Base-by-base conservation (phyloP, 2,329 filamentous ascomycete genomes). In the Magnaporthiopsis poae region DNA sequence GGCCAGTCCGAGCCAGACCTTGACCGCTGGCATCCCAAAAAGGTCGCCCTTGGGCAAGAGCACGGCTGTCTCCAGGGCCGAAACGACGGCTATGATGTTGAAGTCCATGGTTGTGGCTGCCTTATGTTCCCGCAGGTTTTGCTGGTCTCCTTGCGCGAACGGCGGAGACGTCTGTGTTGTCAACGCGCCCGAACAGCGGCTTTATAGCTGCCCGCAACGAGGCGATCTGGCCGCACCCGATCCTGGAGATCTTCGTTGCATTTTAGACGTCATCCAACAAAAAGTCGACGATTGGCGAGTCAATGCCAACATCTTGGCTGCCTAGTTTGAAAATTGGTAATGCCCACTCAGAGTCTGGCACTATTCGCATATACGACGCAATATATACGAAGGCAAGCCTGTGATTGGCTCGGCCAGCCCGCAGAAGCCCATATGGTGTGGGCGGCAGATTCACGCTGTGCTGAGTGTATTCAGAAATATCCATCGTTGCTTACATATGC, bases 1-100 rank as follows among this genome's bases (percentile, higher is more conserved):
- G 15, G 69, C 65, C 25, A 66, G 62, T 25, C 56, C 59, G 27
- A 67, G 33, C 63, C 52, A 65, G 5, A 31, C 33, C 56, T 31
- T 59, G 31, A 39, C 13, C 3, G 63, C 52, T 52, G 56, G 8
- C 15, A 60, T 0, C 9, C 52, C 60, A 5, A 64, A 39, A 15
- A 59, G 27, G 25, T 46, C 56, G 7, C 13, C 52, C 25, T 36
- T 21, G n/a, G 52, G 63, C 56, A 65, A 27, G 5, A 65, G 25
- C 11, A 56, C 27, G 9, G 56, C 63, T 11, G 63, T 29, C 56
- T 36, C 56, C 31, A 65, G 29, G 15, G n/a, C 61, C 12, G 61
- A 33, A 33, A 36, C 15, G 21, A 29, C 21, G 21, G 61, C 61
- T 29, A n/a, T 33, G 13, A 39, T 12, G 18, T 62, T 62, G 61